These are phyloP conservation scores for Thalassiosira exigua DNA, from an alignment of 352 stramenopile species.

Conservation along the genomic window DNA sequence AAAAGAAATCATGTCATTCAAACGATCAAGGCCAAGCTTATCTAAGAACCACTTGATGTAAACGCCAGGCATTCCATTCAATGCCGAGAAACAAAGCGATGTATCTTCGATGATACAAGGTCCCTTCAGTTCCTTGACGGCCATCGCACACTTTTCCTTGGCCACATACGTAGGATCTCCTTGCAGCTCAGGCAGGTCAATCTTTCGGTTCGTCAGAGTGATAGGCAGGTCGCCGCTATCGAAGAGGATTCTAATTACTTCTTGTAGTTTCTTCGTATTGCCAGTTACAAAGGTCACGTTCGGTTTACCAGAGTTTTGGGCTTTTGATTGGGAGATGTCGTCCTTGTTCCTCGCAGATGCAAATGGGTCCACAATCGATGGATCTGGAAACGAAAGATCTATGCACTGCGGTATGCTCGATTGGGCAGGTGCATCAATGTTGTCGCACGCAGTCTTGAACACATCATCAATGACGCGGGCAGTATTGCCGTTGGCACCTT, in stretches of 20 bases:
- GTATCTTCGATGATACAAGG: slow-evolving; percentile 95
- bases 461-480: slow-evolving; percentile 44
- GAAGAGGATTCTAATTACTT: slow-evolving; percentile 76
- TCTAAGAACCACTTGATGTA: slow-evolving; percentile 99
- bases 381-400: slow-evolving; percentile 63
- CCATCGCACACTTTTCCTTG: slow-evolving; percentile 82
- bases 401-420: slow-evolving; percentile 36
- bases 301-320: slow-evolving; percentile 39
- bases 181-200: slow-evolving; percentile 84
- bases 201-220: slow-evolving; percentile 70
- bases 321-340: background rate
- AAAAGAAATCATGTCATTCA: slow-evolving; percentile 94
- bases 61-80: slow-evolving; percentile 92
- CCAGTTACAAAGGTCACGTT: slow-evolving; percentile 84
- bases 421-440: slow-evolving; percentile 29
- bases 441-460: slow-evolving; percentile 57
- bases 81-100: slow-evolving; percentile 94
- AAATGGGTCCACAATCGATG: slow-evolving; percentile 47
- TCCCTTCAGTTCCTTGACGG: slow-evolving; percentile 80
- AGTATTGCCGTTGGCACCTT: slow-evolving; percentile 28
- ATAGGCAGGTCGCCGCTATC: slow-evolving; percentile 57
- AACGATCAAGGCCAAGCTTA: slow-evolving; percentile 90
- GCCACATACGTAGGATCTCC: slow-evolving; percentile 82
- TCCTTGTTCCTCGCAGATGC: slow-evolving; percentile 24
- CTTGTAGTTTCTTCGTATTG: slow-evolving; percentile 85